Conservation (phyloP, 2,329 filamentous ascomycete species). For the Endoconidiophora laricicola region DNA sequence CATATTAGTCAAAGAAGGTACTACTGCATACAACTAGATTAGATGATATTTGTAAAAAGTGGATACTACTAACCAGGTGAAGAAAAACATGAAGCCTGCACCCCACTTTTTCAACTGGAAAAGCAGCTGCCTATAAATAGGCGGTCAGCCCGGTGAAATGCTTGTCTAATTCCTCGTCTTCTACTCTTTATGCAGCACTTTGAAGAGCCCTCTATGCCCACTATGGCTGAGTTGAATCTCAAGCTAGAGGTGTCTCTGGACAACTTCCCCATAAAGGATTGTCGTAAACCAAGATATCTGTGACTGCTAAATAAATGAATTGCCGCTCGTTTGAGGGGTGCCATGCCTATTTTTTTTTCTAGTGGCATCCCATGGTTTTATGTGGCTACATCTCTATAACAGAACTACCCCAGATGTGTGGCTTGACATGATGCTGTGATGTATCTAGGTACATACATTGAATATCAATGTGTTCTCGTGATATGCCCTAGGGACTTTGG, state of each 20-base stretch:
- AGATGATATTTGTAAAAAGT: too few relatives aligned
- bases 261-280: slow-evolving; percentile 11
- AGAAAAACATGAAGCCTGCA: not conserved
- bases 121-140: slow-evolving; percentile 4
- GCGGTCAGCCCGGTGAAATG: not conserved
- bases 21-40: not conserved
- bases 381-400: slow-evolving; percentile 22
- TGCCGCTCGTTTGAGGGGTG: slow-evolving; percentile 30
- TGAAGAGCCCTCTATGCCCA: slow-evolving; percentile 9
- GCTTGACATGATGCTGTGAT: too few relatives aligned
- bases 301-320: slow-evolving; percentile 21
- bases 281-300: slow-evolving; percentile 9
- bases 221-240: not conserved
- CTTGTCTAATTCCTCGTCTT: slow-evolving; percentile 14
- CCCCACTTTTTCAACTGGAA: not conserved
- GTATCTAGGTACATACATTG: too few relatives aligned
- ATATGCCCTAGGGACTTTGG: too few relatives aligned
- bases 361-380: slow-evolving; percentile 28
- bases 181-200: slow-evolving; percentile 20
- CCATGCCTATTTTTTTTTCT: slow-evolving; percentile 21
- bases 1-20: not conserved
- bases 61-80: too few relatives aligned
- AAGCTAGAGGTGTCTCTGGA: slow-evolving; percentile 10
- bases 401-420: too few relatives aligned
- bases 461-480: too few relatives aligned